Conservation (phyloP, 2,329 filamentous ascomycete species). For the Blumeriella jaapii region DNA sequence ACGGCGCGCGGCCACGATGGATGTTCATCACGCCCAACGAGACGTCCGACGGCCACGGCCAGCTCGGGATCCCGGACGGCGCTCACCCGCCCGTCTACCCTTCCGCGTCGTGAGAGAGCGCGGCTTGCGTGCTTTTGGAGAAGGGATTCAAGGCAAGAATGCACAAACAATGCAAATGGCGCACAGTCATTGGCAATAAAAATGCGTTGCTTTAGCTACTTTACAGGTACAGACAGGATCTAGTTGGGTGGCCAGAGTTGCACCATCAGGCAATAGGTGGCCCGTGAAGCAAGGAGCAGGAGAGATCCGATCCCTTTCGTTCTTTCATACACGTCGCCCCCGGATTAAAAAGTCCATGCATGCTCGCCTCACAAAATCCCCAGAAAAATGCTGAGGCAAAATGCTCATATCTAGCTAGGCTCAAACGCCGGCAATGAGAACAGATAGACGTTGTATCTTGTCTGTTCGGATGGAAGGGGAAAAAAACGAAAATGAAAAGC, state of each 20-base stretch:
- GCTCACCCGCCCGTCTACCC: slow-evolving; percentile 18
- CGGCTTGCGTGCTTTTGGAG: too few species aligned
- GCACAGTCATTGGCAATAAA: too few species aligned
- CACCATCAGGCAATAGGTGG: too few species aligned
- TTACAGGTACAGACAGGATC: too few species aligned
- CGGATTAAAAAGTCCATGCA: slow-evolving; percentile 4
- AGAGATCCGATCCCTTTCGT: slow-evolving; percentile 1
- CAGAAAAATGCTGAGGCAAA: slow-evolving; percentile 5
- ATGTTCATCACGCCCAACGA: slow-evolving; percentile 47
- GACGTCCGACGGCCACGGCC: slow-evolving; percentile 66
- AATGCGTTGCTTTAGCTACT: too few species aligned
- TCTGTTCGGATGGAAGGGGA: slow-evolving; percentile 6
- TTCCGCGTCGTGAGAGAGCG: too few species aligned
- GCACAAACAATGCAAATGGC: too few species aligned
- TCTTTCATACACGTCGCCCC: slow-evolving; percentile 7
- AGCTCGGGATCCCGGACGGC: slow-evolving; percentile 25
- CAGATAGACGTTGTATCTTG: slow-evolving; percentile 5
- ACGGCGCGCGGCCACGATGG: slow-evolving; percentile 56
- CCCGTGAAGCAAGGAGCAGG: slow-evolving; percentile 5
- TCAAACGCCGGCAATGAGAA: slow-evolving; percentile 17
- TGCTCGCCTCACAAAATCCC: slow-evolving; percentile 3
- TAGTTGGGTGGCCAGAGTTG: too few species aligned
- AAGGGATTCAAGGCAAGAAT: too few species aligned
- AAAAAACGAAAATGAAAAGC: slow-evolving; percentile 10
- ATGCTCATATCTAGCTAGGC: slow-evolving; percentile 12